Evolutionary conservation across 805 yeast species (phyloP), one percentile per base, ranked within the genome.

Genomic region (Candida tallmaniae): DNA sequence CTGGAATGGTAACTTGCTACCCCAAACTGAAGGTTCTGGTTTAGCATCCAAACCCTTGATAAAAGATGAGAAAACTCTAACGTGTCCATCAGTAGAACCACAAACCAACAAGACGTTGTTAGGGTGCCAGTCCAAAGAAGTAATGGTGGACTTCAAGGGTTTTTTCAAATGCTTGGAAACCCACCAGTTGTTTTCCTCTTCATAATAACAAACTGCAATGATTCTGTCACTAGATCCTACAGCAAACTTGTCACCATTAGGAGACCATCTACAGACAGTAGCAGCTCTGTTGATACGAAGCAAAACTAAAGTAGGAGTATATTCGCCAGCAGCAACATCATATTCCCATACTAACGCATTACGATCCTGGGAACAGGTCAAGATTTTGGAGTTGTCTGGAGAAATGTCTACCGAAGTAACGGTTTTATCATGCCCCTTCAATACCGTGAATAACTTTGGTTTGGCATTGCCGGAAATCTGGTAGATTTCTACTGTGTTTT

Each of bases 111-210:
- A 68, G 16, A 93, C 94, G 49, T 80, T 81, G 62, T 93, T 93
- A 38, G 87, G 89, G 58, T 93, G 97, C 98, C 98, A 89, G 44
- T 80, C 80, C 36, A 90, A 70, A 29, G 83, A 70, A 45, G 89
- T 71, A 46, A 89, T 74, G 21, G 97, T 87, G 8, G 96, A 83
- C 57, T 82, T 80, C 50, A 93, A 70, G n/a, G 97, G 96, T 61
- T 85, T 87, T 68, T 89, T 89, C 62, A 93, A 83, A 65, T 90
- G 98, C 62, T 90, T 90, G 10, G 97, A 86, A 33, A 93, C 89
- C 99, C 99, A 93, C 99, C 99, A 93, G 58, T 93, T 96, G 58
- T 90, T 93, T 51, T 88, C 96, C 42, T 73, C 83, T 63, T 93
- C 98, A 57, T 83, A 93, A 65, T 89, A 93, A 67, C 98, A 93